These are phyloP conservation scores for Arabidopsis lyrata DNA, from an alignment of 441 rosid species.

Conservation along the genomic window DNA sequence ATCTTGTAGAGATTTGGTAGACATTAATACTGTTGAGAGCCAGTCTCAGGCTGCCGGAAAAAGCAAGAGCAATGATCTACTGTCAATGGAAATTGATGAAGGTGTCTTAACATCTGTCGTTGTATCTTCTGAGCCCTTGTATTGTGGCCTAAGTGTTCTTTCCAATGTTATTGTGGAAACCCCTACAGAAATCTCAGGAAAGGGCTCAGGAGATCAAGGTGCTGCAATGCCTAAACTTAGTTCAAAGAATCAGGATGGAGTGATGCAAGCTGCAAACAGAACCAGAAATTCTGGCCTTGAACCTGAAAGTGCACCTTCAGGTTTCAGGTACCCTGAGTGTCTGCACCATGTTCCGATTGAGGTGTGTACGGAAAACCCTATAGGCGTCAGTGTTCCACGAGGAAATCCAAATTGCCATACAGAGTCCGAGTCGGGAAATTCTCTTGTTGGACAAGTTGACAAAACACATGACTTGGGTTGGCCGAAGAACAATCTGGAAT, in stretches of 20 bases:
- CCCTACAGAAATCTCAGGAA: conserved; percentile 46
- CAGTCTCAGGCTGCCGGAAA: conserved; percentile 42
- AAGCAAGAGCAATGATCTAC: conserved; percentile 44
- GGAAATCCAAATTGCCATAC: conserved; percentile 43
- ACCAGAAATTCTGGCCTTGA: conserved; percentile 36
- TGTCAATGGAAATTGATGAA: conserved; percentile 41
- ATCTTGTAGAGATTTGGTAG: conserved; percentile 40
- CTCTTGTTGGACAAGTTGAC: conserved; percentile 47
- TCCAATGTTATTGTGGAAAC: conserved; percentile 42
- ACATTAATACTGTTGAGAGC: conserved; percentile 40
- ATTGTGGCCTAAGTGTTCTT: conserved; percentile 49
- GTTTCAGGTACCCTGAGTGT: conserved; percentile 49
- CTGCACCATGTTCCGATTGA: conserved; percentile 51
- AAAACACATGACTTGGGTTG: conserved; percentile 46
- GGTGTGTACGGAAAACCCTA: conserved; percentile 48
- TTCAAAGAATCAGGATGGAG: conserved; percentile 42
- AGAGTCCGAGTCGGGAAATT: conserved; percentile 41
- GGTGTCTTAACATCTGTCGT: conserved; percentile 47
- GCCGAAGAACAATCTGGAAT: conserved; percentile 50
- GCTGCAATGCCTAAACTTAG: conserved; percentile 39
- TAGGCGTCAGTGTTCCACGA: conserved; percentile 42
- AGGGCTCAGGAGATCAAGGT: conserved; percentile 43
- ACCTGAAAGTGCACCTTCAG: conserved; percentile 48
- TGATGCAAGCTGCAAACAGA: conserved; percentile 48
- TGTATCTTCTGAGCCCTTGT: conserved; percentile 48